Conservation (phyloP, 495 filamentous ascomycete genomes). For the Margaritispora aquatica region DNA sequence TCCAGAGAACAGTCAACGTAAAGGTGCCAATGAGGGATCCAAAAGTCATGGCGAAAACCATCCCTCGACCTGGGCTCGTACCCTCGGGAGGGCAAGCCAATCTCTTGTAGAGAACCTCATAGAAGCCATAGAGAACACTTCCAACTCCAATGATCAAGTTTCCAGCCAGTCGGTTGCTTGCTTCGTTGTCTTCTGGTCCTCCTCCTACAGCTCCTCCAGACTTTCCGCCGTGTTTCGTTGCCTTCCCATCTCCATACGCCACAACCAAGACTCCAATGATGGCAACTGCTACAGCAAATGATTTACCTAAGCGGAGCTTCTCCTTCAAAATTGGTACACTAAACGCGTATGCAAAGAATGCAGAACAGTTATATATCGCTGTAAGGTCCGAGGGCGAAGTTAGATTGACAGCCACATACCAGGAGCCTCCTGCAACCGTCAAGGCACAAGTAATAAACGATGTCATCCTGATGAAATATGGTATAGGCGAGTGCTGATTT, state of each 20-base stretch:
- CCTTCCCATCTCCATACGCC: constrained; percentile 70
- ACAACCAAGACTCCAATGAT: constrained; percentile 86
- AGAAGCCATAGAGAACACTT: constrained; percentile 89
- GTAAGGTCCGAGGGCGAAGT: constrained; percentile 90
- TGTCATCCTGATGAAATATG: constrained; percentile 72
- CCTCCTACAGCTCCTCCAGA: constrained; percentile 39
- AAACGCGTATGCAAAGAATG: constrained; percentile 97
- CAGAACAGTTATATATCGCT: constrained; percentile 98
- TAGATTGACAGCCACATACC: constrained; percentile 92
- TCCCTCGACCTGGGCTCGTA: constrained; percentile 67
- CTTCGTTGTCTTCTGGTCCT: constrained; percentile 30
- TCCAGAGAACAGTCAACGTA: constrained; percentile 83
- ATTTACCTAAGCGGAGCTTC: constrained; percentile 71
- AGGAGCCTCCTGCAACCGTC: constrained; percentile 86
- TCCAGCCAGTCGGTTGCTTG: constrained; percentile 57
- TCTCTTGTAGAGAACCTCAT: constrained; percentile 94
- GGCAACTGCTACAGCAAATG: constrained; percentile 74
- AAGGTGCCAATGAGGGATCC: constrained; percentile 80
- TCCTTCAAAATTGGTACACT: constrained; percentile 85
- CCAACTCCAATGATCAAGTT: constrained; percentile 93
- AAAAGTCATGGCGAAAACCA: constrained; percentile 90
- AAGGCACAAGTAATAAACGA: constrained; percentile 78
- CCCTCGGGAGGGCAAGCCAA: constrained; percentile 90
- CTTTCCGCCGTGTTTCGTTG: constrained; percentile 44
- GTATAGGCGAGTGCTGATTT: constrained; percentile 50